phyloP scores from a whole-genome alignment of 2,329 filamentous ascomycete genomes.

The Thermothelomyces thermophilus region DNA sequence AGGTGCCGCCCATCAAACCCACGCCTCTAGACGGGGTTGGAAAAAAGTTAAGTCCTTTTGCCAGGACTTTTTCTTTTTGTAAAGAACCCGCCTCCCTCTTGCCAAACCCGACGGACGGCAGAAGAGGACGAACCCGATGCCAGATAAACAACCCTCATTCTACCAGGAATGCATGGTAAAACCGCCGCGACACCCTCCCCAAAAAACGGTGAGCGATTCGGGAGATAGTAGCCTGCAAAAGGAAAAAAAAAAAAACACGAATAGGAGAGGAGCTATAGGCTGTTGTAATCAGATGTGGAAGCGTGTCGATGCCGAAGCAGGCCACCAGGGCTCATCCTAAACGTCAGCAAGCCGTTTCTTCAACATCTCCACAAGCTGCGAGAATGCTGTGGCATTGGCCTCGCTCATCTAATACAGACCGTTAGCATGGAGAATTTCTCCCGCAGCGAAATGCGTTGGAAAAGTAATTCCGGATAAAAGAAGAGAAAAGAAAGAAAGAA shows the following conservation, averaged over 20 bases:
- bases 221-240: background rate
- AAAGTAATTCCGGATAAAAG: too few species aligned
- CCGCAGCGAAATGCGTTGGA: too few species aligned
- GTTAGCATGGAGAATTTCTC: conserved; percentile 3
- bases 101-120: background rate
- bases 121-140: background rate
- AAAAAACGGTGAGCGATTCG: background rate
- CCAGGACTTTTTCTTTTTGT: background rate
- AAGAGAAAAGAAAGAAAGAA: background rate
- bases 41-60: background rate
- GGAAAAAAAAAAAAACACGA: background rate
- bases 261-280: too few species aligned
- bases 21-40: background rate
- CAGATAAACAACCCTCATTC: conserved; percentile 1
- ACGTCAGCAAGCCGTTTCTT: conserved; percentile 23
- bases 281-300: background rate
- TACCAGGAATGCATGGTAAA: conserved; percentile 12
- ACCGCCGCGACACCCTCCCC: background rate
- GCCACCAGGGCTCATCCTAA: conserved; percentile 6
- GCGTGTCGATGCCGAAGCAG: background rate
- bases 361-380: conserved; percentile 21
- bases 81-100: background rate
- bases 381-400: conserved; percentile 23
- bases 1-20: background rate
- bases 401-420: conserved; percentile 19